Base-by-base conservation (phyloP, 352 stramenopile genomes). In the Paralagenidium karlingii region DNA sequence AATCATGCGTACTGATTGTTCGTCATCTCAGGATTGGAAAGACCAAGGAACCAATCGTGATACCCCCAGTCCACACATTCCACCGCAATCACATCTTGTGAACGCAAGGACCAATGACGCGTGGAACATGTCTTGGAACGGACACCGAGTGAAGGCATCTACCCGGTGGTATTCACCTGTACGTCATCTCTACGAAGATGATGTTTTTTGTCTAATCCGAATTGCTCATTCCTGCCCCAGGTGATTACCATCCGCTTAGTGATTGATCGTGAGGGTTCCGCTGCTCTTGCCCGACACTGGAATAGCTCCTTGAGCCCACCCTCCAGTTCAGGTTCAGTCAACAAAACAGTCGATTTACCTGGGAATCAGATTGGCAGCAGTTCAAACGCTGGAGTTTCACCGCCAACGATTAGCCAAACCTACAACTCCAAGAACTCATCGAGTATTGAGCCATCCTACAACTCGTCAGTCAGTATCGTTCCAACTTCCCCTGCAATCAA, bases 71-170 rank as follows among this genome's bases (percentile, higher is more conserved):
- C 77, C 77, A 11, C 51, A 47, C 8, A 62, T 85, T 26, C 65
- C 62, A 18, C 77, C 77, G 20, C 77, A 91, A 53, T 87, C 74
- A 7, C 77, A 91, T 47, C 45, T 85, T 11, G 77, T 91, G 25
- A 91, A 91, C 43, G 74, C 70, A 24, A 64, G 77, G 37, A 88
- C 74, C 15, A 88, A 91, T 30, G 42, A 55, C 0, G 26, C 54
- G 19, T 90, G 73, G 74, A 45, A 62, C 12, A 57, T 60, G 39
- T 55, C 68, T 19, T 86, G 58, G 62, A 88, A 87, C 46, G 77
- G 69, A 0, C 67, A 81, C 28, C 52, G 54, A 33, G 67, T 91
- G 21, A 67, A 80, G 45, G 48, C 55, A 24, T 41, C 49, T 21
- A 43, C 77, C n/a, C 45, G 74, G 20, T 88, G 74, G 76, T 68